These are phyloP conservation scores for Metarhizium sp. DNA, from an alignment of 2,329 filamentous ascomycete genomes.

Conservation along the genomic window DNA sequence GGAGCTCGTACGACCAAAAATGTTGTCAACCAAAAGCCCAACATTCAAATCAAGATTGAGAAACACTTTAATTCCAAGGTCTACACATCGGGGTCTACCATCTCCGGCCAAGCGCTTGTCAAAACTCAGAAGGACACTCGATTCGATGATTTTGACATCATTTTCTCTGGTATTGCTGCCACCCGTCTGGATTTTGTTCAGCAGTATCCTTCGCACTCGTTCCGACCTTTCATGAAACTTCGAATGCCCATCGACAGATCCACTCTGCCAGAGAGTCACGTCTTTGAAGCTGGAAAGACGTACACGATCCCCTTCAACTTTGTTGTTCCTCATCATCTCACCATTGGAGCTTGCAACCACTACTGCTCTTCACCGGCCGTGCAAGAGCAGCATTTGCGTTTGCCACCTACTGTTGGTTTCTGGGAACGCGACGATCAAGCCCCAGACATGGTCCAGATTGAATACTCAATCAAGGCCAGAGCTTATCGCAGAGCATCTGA, in stretches of 20 bases:
- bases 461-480: slow-evolving; percentile 43
- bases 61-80: slow-evolving; percentile 45
- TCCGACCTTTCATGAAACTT: slow-evolving; percentile 46
- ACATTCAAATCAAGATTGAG: slow-evolving; percentile 39
- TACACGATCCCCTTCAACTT: slow-evolving; percentile 50
- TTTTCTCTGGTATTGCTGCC: slow-evolving; percentile 40
- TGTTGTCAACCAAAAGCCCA: slow-evolving; percentile 3
- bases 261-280: slow-evolving; percentile 34
- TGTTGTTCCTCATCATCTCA: slow-evolving; percentile 48
- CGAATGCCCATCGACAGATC: slow-evolving; percentile 41
- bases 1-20: neutral
- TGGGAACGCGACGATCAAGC: slow-evolving; percentile 47
- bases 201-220: slow-evolving; percentile 35
- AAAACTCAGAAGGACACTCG: slow-evolving; percentile 32
- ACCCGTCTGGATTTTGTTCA: slow-evolving; percentile 43
- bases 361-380: slow-evolving; percentile 32
- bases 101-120: slow-evolving; percentile 40
- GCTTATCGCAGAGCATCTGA: slow-evolving; percentile 16
- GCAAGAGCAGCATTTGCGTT: slow-evolving; percentile 40
- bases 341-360: slow-evolving; percentile 47
- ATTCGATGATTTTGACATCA: slow-evolving; percentile 43
- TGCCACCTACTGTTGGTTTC: slow-evolving; percentile 42
- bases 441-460: slow-evolving; percentile 43
- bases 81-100: slow-evolving; percentile 44
- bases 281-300: slow-evolving; percentile 37